A percentile compares a stretch with the other conserved stretches of the same genome.
Conservation (phyloP, 2,329 filamentous ascomycete genomes). For the Ophiostoma sp. region DNA sequence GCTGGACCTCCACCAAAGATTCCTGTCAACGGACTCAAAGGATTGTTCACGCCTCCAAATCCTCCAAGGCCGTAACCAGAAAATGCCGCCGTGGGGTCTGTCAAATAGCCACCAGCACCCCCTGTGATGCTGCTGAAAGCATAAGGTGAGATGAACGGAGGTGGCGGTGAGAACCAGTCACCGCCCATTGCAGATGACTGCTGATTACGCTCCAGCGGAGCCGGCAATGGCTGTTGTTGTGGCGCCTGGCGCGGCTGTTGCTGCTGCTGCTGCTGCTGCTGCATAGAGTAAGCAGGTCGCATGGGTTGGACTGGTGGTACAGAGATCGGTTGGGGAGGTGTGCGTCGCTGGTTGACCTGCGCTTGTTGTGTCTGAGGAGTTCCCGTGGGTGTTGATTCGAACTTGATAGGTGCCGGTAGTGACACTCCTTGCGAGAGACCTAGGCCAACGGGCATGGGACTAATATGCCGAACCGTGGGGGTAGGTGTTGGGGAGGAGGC, state of each 20-base stretch:
- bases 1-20: constrained; percentile 20
- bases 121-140: constrained; percentile 41
- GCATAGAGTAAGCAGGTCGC: constrained; percentile 41
- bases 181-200: constrained; percentile 41
- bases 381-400: constrained; percentile 28
- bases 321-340: constrained; percentile 26
- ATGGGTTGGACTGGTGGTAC: not conserved
- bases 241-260: constrained; percentile 12
- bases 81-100: constrained; percentile 31
- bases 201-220: constrained; percentile 42
- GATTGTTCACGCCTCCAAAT: constrained; percentile 23
- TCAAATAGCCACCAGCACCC: constrained; percentile 35
- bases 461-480: constrained; percentile 37
- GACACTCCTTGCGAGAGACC: not conserved
- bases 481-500: constrained; percentile 38
- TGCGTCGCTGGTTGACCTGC: constrained; percentile 29
- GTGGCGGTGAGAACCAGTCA: constrained; percentile 55
- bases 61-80: constrained; percentile 31
- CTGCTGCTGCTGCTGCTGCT: constrained; percentile 38
- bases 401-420: constrained; percentile 29
- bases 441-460: constrained; percentile 32
- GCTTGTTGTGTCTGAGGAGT: constrained; percentile 32
- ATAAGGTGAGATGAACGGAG: constrained; percentile 56
- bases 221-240: constrained; percentile 30
- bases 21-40: constrained; percentile 19